These are phyloP conservation scores for Alternaria gansuensis DNA, from an alignment of 2,329 filamentous ascomycete species.

Conservation along the genomic window DNA sequence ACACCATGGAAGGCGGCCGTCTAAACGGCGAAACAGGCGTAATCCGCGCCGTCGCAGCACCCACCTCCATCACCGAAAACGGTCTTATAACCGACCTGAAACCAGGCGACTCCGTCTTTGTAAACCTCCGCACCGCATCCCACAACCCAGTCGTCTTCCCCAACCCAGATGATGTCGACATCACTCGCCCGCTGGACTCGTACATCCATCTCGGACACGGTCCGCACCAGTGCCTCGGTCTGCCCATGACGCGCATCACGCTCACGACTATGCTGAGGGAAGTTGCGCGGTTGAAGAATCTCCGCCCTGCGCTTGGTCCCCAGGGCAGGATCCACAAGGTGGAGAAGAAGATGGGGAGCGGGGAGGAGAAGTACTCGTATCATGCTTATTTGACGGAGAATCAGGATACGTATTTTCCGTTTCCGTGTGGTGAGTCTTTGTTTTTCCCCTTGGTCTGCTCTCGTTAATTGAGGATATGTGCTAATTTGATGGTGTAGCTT, in stretches of 20 bases:
- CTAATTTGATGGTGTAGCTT: constrained; percentile 29
- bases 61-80: constrained; percentile 47
- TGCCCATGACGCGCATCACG: constrained; percentile 55
- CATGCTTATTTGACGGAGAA: constrained; percentile 60
- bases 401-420: constrained; percentile 59
- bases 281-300: constrained; percentile 52
- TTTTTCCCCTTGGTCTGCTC: neutral
- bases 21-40: constrained; percentile 57
- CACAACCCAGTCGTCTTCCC: constrained; percentile 55
- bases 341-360: constrained; percentile 39
- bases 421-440: constrained; percentile 57
- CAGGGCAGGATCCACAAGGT: constrained; percentile 57
- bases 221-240: constrained; percentile 56
- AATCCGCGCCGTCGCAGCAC: constrained; percentile 49
- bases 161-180: constrained; percentile 53
- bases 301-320: constrained; percentile 53
- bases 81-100: constrained; percentile 46
- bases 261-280: constrained; percentile 59
- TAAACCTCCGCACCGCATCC: constrained; percentile 56
- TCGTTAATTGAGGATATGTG: neutral
- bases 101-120: constrained; percentile 53
- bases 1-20: constrained; percentile 58
- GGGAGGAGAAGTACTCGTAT: constrained; percentile 47
- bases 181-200: constrained; percentile 51
- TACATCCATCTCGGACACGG: constrained; percentile 59